A percentile compares a stretch with the other conserved stretches of the same genome.
Evolutionary conservation across 805 yeast species (phyloP).

Genomic region (Starmerella kuoi): DNA sequence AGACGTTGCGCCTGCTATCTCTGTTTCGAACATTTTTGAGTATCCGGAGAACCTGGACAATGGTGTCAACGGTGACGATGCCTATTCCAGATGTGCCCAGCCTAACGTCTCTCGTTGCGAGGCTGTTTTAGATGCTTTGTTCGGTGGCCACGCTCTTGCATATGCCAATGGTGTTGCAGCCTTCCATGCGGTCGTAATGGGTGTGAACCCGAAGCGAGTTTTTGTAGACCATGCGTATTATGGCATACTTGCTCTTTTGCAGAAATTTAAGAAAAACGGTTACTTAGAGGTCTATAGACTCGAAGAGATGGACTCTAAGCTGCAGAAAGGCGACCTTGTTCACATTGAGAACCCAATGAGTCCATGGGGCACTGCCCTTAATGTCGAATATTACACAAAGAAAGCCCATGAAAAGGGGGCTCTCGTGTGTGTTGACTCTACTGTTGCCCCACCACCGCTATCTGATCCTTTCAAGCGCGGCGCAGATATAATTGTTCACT

Average conservation of each 20-base stretch:
- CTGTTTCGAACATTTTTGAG: conserved; percentile 64
- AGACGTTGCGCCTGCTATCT: conserved; percentile 61
- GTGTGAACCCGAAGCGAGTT: conserved; percentile 57
- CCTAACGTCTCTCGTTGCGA: conserved; percentile 63
- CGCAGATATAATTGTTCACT: conserved; percentile 79
- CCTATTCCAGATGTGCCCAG: conserved; percentile 61
- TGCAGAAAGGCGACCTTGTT: conserved; percentile 56
- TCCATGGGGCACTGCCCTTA: conserved; percentile 59
- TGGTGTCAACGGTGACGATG: conserved; percentile 7
- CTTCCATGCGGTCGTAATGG: conserved; percentile 58
- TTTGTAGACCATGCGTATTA: conserved; percentile 74
- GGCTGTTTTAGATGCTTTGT: conserved; percentile 43
- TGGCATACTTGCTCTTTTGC: conserved; percentile 62
- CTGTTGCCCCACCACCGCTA: conserved; percentile 88
- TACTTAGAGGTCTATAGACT: conserved; percentile 30
- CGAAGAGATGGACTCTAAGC: conserved; percentile 33
- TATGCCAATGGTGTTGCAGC: conserved; percentile 75
- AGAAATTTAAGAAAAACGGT: conserved; percentile 44
- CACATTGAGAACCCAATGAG: conserved; percentile 67
- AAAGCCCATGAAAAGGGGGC: conserved; percentile 68
- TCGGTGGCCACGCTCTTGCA: conserved; percentile 54
- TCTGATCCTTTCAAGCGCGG: conserved; percentile 70
- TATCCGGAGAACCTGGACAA: conserved; percentile 40
- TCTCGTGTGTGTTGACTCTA: conserved; percentile 60
- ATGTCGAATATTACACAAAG: conserved; percentile 48